A percentile compares a stretch with the other conserved stretches of the same genome.
Evolutionary conservation across 2,329 filamentous ascomycete genomes (phyloP).

Genomic region (Fusarium pseudonygamai): DNA sequence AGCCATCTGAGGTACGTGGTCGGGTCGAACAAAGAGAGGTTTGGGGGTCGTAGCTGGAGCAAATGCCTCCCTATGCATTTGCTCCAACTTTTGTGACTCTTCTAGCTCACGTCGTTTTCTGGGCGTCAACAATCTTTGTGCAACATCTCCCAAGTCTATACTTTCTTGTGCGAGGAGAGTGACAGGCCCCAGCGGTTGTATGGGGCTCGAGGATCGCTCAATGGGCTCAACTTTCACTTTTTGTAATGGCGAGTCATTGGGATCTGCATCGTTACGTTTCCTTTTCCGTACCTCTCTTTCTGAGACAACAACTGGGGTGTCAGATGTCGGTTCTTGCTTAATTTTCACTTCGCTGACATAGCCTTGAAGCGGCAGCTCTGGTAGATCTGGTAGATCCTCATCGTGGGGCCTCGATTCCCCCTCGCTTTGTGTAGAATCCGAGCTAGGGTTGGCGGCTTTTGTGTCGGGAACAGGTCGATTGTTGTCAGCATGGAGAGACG

Average conservation of each 20-base stretch:
- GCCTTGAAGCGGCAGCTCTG: conserved; percentile 28
- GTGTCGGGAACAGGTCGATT: conserved; percentile 4
- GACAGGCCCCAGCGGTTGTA: conserved; percentile 29
- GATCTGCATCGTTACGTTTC: conserved; percentile 47
- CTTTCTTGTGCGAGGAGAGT: conserved; percentile 60
- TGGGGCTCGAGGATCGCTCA: conserved; percentile 46
- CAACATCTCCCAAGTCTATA: conserved; percentile 62
- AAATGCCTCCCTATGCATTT: conserved; percentile 13
- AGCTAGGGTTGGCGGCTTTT: conserved; percentile 21
- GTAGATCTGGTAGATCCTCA: conserved; percentile 41
- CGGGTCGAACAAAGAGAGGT: conserved; percentile 32
- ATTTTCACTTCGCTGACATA: conserved; percentile 39
- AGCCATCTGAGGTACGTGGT: conserved; percentile 29
- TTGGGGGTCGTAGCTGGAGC: conserved; percentile 24
- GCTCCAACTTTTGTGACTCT: conserved; percentile 12
- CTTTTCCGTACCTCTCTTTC: conserved; percentile 61
- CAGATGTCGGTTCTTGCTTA: conserved; percentile 65
- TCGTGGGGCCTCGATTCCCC: conserved; percentile 33
- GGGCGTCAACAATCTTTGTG: conserved; percentile 48
- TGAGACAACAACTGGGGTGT: conserved; percentile 60
- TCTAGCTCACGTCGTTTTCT: conserved; percentile 47
- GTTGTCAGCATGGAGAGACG: conserved; percentile 23
- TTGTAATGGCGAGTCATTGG: conserved; percentile 36
- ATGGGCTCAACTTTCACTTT: conserved; percentile 56
- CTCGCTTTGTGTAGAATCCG: conserved; percentile 46